Evolutionary conservation across 2,329 filamentous ascomycete species (phyloP).

Genomic region (Cladosporium austrohemisphaericum): DNA sequence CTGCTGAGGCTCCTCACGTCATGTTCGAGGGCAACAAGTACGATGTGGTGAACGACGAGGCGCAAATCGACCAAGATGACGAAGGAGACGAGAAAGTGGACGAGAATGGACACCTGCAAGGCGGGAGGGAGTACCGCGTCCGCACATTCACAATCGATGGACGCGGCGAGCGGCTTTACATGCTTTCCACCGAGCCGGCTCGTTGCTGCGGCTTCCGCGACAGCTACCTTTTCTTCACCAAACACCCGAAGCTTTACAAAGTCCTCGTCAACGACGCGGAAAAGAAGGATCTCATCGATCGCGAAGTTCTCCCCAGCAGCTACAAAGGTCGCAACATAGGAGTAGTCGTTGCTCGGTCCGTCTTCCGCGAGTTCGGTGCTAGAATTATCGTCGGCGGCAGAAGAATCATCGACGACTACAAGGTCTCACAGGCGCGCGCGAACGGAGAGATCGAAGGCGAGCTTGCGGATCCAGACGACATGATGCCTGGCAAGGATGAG

Average conservation of each 20-base stretch:
- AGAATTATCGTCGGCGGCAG: slow-evolving; percentile 89
- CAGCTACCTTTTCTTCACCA: slow-evolving; percentile 98
- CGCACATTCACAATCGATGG: slow-evolving; percentile 89
- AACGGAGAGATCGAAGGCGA: slow-evolving; percentile 83
- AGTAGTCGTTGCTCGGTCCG: slow-evolving; percentile 91
- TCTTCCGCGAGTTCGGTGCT: slow-evolving; percentile 94
- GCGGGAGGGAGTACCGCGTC: slow-evolving; percentile 86
- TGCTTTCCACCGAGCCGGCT: slow-evolving; percentile 96
- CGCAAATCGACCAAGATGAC: slow-evolving; percentile 77
- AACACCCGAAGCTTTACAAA: slow-evolving; percentile 93
- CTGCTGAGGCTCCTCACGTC: slow-evolving; percentile 74
- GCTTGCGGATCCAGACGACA: slow-evolving; percentile 84
- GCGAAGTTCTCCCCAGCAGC: slow-evolving; percentile 92
- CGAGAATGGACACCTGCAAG: slow-evolving; percentile 76
- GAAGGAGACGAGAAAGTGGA: slow-evolving; percentile 94
- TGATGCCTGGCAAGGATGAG: slow-evolving; percentile 68
- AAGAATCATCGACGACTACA: slow-evolving; percentile 84
- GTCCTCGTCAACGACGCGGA: slow-evolving; percentile 98
- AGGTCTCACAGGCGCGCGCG: slow-evolving; percentile 68
- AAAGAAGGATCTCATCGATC: slow-evolving; percentile 92
- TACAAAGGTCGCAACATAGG: slow-evolving; percentile 98
- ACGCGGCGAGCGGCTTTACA: slow-evolving; percentile 83
- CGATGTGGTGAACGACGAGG: slow-evolving; percentile 88
- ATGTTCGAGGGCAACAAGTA: slow-evolving; percentile 87
- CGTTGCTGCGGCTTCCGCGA: slow-evolving; percentile 96